Evolutionary conservation across 2,329 filamentous ascomycete species (phyloP).

Genomic region (Phialocephala subalpina): DNA sequence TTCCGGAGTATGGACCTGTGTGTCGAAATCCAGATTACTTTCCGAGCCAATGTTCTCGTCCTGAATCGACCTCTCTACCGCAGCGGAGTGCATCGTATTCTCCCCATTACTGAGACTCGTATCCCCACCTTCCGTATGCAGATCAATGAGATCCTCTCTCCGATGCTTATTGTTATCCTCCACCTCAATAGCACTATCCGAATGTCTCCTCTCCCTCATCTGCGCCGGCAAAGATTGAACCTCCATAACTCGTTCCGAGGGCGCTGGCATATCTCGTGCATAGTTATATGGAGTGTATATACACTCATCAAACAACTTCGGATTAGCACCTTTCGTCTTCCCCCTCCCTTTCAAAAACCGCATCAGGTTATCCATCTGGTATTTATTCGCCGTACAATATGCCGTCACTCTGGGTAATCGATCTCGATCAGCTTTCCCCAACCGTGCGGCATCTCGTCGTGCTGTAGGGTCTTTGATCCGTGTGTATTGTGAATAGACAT

Average conservation of each 20-base stretch:
- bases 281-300: constrained; percentile 96
- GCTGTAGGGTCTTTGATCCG: constrained; percentile 97
- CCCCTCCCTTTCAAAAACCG: constrained; percentile 87
- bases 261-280: constrained; percentile 51
- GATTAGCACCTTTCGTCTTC: constrained; percentile 79
- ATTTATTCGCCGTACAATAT: constrained; percentile 93
- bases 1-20: constrained; percentile 88
- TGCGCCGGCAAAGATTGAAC: constrained; percentile 46
- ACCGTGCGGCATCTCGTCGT: constrained; percentile 85
- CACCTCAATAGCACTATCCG: constrained; percentile 76
- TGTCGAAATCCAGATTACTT: constrained; percentile 78
- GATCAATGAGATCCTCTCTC: constrained; percentile 69
- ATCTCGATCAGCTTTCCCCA: constrained; percentile 93
- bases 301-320: constrained; percentile 96
- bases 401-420: constrained; percentile 90
- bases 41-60: constrained; percentile 48
- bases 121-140: constrained; percentile 53
- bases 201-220: constrained; percentile 73
- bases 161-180: constrained; percentile 63
- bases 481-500: constrained; percentile 98
- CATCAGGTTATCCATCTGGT: constrained; percentile 89
- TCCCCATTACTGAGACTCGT: constrained; percentile 45
- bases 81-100: constrained; percentile 35
- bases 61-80: constrained; percentile 43
- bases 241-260: constrained; percentile 39